Evolutionary conservation across 2,329 filamentous ascomycete species (phyloP).

Genomic region (Periglandula ipomoeae): DNA sequence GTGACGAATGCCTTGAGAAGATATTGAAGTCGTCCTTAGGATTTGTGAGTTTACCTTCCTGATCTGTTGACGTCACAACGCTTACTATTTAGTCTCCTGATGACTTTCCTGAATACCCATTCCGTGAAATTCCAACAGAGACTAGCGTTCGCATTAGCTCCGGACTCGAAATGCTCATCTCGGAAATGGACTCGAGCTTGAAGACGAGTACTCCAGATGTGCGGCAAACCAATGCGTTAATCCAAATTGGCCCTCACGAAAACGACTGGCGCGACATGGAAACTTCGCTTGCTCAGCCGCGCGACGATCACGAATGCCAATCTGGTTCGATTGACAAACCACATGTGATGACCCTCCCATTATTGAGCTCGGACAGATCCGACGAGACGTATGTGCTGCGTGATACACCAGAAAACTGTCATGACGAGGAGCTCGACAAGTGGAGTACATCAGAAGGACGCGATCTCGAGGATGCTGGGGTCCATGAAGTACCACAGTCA

Average conservation of each 20-base stretch:
- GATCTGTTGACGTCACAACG: neutral
- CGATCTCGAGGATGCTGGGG: neutral
- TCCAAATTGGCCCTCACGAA: no score
- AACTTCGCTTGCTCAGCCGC: neutral
- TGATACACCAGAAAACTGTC: neutral
- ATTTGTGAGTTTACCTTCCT: constrained; percentile 1
- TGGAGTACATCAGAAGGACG: neutral
- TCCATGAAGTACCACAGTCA: neutral
- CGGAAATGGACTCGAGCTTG: neutral
- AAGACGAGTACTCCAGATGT: neutral
- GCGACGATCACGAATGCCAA: neutral
- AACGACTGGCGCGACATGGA: neutral
- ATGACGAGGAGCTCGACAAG: neutral
- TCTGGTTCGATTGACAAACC: neutral
- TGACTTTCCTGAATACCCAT: constrained; percentile 1
- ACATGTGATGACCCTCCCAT: constrained; percentile 1
- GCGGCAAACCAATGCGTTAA: neutral
- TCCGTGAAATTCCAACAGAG: neutral
- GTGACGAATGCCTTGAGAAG: neutral
- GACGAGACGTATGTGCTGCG: neutral
- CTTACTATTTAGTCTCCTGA: constrained; percentile 5
- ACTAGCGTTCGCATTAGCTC: neutral
- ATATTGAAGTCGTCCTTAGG: neutral
- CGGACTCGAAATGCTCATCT: neutral
- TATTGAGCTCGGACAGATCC: neutral